A percentile compares a stretch with the other conserved stretches of the same genome.
These are phyloP conservation scores for Solanum gracilifrons DNA, from an alignment of 257 asterid genomes.

Conservation along the genomic window DNA sequence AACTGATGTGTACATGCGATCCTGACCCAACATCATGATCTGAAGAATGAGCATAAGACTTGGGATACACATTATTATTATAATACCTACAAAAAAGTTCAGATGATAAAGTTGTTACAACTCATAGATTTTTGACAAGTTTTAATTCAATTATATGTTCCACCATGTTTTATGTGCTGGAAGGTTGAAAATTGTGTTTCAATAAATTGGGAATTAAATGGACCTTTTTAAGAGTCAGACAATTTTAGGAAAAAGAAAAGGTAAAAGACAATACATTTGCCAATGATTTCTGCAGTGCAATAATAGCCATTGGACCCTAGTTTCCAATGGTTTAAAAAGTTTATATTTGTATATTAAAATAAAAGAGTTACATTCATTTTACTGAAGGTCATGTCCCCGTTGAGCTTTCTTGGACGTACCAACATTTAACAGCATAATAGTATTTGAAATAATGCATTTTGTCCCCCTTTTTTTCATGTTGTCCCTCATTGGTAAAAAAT, in stretches of 20 bases:
- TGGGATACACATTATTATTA: rapidly evolving
- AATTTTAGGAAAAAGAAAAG: background rate
- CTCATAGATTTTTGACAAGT: too few relatives aligned
- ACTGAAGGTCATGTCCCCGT: too few relatives aligned
- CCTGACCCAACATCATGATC: background rate
- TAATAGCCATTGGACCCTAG: background rate
- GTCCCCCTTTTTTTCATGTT: too few relatives aligned
- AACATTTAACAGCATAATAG: too few relatives aligned
- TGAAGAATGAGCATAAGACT: rapidly evolving
- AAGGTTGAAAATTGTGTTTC: background rate
- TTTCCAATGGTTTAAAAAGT: too few relatives aligned
- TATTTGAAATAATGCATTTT: too few relatives aligned
- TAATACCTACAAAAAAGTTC: background rate
- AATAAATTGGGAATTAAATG: background rate
- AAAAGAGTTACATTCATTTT: too few relatives aligned
- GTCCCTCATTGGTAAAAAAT: too few relatives aligned
- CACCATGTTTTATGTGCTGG: background rate
- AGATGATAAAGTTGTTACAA: background rate
- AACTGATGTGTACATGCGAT: background rate
- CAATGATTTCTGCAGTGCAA: background rate
- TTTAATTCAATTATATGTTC: too few relatives aligned
- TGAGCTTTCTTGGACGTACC: too few relatives aligned
- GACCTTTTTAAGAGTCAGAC: background rate
- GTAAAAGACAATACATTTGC: background rate
- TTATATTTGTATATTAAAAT: too few relatives aligned